Evolutionary conservation across 257 asterid genomes (phyloP), one percentile per base, ranked within the genome.

Genomic region (Gentiana straminea): DNA sequence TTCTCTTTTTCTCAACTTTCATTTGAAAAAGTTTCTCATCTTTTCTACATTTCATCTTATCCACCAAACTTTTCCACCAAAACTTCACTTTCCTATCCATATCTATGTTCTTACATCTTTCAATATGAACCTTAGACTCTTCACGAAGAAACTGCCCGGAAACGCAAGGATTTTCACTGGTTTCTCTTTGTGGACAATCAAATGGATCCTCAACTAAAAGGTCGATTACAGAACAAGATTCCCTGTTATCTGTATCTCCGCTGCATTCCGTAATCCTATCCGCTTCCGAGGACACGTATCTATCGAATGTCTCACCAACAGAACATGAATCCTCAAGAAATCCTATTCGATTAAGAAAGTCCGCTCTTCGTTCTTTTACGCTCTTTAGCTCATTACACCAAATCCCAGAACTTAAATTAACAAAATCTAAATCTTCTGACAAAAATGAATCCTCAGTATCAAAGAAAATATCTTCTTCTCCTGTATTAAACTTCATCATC

Each of bases 381-480:
- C 95, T 80, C 33, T 8, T 67, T 0, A 91, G 94, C 70, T 79
- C 94, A 38, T 60, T 73, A 68, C 76, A 59, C 98, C 96, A 86
- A 71, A 82, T 13, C 51, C 71, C 82, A 52, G 77, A 46, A 46
- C 54, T 54, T 9, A 49, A 39, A 32, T 32, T 45, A 47, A 33
- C 54, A 52, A 8, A 79, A 51, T 60, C 82, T 52, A 13, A 57
- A 32, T 70, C 57, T 33, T 75, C 86, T 1, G 64, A 64, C 51
- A 76, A 36, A 50, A 79, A 66, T 34, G 61, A 64, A 32, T 89
- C 87, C 3, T 37, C 54, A 3, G 84, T 35, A 67, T 84, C 96
- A 67, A 81, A 84, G 86, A 86, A 86, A 49, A 67, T 63, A 66
- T 84, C 97, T 24, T 24, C 24, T 32, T 76, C 83, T 53, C 63